Conservation (phyloP, 805 yeast species). For the Pichia exigua region DNA sequence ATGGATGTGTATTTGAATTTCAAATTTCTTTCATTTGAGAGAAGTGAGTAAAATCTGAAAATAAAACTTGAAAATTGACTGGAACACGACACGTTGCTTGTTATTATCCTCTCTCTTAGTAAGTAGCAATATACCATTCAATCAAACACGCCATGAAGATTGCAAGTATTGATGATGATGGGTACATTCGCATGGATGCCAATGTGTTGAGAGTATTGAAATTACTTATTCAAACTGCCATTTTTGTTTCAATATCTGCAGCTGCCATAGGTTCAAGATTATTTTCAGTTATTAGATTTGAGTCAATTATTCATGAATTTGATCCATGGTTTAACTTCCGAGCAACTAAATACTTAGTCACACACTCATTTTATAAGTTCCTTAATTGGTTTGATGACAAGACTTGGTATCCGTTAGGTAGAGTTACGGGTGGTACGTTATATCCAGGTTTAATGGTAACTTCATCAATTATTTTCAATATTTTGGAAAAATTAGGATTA, state of each 20-base stretch:
- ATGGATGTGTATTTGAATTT: neutral
- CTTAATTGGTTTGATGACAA: slow-evolving; percentile 98
- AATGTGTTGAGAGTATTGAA: slow-evolving; percentile 17
- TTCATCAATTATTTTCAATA: slow-evolving; percentile 80
- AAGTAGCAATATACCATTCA: neutral
- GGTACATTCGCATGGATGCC: slow-evolving; percentile 20
- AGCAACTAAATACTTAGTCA: slow-evolving; percentile 87
- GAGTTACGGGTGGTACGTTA: slow-evolving; percentile 98
- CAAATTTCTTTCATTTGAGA: neutral
- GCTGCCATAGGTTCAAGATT: slow-evolving; percentile 90
- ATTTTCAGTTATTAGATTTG: slow-evolving; percentile 94
- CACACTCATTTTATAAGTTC: slow-evolving; percentile 80
- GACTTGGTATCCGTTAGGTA: slow-evolving; percentile 98
- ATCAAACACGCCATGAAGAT: slow-evolving; percentile 1
- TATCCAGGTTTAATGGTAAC: slow-evolving; percentile 99
- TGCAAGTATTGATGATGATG: slow-evolving; percentile 19
- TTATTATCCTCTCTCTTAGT: neutral
- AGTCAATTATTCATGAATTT: slow-evolving; percentile 94
- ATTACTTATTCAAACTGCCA: slow-evolving; percentile 51
- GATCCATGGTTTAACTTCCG: slow-evolving; percentile 96
- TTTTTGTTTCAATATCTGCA: slow-evolving; percentile 71
- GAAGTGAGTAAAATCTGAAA: neutral
- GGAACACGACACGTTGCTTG: neutral
- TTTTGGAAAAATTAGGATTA: slow-evolving; percentile 54
- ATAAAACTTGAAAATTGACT: neutral